phyloP scores from a whole-genome alignment of 495 filamentous ascomycete species.

The Chaetomium cochliodes region DNA sequence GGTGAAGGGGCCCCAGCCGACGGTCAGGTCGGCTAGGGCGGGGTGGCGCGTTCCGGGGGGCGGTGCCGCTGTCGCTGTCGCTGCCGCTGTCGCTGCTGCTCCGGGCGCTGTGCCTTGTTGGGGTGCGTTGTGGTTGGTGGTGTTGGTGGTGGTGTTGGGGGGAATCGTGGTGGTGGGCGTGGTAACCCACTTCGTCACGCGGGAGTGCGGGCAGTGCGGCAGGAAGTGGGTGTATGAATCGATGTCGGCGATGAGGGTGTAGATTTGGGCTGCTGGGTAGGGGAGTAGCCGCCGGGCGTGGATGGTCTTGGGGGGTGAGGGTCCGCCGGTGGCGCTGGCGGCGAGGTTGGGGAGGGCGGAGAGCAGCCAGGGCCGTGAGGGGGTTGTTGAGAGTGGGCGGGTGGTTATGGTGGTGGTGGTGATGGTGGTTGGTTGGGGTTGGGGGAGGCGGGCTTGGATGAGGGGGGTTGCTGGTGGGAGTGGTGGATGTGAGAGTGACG shows the following conservation, averaged over 20 bases:
- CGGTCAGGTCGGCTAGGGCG: slow-evolving; percentile 69
- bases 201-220: slow-evolving; percentile 74
- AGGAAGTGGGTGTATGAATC: slow-evolving; percentile 78
- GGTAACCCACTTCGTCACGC: slow-evolving; percentile 61
- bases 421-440: background rate
- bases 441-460: background rate
- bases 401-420: background rate
- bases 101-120: slow-evolving; percentile 2
- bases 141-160: background rate
- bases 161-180: slow-evolving; percentile 27
- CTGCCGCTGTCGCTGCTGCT: background rate
- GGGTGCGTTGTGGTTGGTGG: slow-evolving; percentile 16
- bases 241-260: slow-evolving; percentile 80
- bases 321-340: background rate
- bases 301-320: slow-evolving; percentile 48
- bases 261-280: slow-evolving; percentile 67
- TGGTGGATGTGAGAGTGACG: background rate
- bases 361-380: slow-evolving; percentile 21
- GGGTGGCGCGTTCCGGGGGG: slow-evolving; percentile 50
- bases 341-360: slow-evolving; percentile 22
- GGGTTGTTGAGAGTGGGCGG: slow-evolving; percentile 8
- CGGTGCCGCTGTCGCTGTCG: background rate
- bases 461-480: background rate
- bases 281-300: slow-evolving; percentile 75
- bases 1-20: slow-evolving; percentile 79